These are phyloP conservation scores for Trichoderma gamsii DNA, from an alignment of 495 filamentous ascomycete genomes.

Conservation along the genomic window DNA sequence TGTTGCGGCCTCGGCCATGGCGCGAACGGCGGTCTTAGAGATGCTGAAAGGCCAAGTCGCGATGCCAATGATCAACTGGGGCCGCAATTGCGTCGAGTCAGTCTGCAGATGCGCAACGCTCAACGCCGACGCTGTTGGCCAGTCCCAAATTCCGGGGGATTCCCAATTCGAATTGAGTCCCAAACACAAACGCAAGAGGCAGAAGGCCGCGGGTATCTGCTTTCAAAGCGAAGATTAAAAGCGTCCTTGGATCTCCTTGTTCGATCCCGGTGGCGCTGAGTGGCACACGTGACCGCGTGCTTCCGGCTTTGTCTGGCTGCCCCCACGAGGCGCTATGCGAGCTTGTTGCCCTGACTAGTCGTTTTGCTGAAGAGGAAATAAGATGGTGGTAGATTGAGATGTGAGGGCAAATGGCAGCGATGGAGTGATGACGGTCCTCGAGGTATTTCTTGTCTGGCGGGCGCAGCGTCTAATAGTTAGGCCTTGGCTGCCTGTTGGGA, in stretches of 20 bases:
- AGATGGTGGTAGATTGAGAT: neutral
- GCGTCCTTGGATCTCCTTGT: neutral
- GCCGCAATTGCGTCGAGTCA: neutral
- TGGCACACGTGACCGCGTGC: neutral
- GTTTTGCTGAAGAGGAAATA: neutral
- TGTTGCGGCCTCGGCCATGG: constrained; percentile 11
- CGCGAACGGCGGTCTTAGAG: neutral
- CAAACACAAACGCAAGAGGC: neutral
- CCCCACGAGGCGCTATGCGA: constrained; percentile 3
- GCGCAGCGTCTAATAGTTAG: neutral
- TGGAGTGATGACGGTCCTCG: neutral
- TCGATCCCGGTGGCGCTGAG: neutral
- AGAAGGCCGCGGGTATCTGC: neutral
- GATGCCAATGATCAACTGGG: neutral
- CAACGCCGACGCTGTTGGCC: neutral
- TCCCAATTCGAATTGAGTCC: neutral
- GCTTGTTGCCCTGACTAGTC: constrained; percentile 8
- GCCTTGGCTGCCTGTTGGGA: neutral
- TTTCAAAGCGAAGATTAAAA: neutral
- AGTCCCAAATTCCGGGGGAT: neutral
- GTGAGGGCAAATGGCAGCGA: neutral
- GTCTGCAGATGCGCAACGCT: constrained; percentile 6
- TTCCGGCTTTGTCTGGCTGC: neutral
- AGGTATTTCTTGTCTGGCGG: neutral
- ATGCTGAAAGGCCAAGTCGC: neutral